Percentiles rank a stretch among this genome's conserved stretches.
Conservation (phyloP, 352 stramenopile species). For the Globisporangium irregulare region DNA sequence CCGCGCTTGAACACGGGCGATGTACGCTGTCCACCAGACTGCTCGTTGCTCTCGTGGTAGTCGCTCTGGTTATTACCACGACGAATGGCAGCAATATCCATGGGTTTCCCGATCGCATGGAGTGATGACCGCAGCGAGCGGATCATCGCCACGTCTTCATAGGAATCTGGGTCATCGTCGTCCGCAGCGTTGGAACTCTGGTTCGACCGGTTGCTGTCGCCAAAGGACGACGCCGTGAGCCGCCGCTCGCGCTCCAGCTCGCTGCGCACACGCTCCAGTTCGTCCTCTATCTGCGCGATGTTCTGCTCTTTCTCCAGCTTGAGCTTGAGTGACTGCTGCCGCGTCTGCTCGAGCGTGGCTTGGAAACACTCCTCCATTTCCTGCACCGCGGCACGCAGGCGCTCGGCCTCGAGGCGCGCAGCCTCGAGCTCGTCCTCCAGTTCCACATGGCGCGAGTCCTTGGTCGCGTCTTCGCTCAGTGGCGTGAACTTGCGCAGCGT, state of each 20-base stretch:
- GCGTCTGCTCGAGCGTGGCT: constrained; percentile 42
- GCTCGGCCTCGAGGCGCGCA: constrained; percentile 55
- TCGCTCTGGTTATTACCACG: not conserved
- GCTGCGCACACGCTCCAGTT: constrained; percentile 48
- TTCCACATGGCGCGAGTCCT: constrained; percentile 42
- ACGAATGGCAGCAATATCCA: not conserved
- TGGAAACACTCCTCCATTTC: constrained; percentile 60
- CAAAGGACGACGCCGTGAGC: constrained; percentile 27
- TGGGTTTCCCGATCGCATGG: constrained; percentile 10
- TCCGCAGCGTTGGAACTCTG: constrained; percentile 27
- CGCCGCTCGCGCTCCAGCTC: constrained; percentile 51
- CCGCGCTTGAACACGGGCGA: constrained; percentile 6
- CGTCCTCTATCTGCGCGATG: constrained; percentile 41
- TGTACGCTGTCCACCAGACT: constrained; percentile 8
- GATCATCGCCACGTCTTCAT: constrained; percentile 35
- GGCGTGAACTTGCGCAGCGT: constrained; percentile 71
- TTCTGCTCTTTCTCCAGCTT: constrained; percentile 56
- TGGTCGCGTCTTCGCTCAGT: constrained; percentile 40
- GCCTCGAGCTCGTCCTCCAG: constrained; percentile 56
- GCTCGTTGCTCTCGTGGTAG: not conserved
- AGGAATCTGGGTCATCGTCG: constrained; percentile 27
- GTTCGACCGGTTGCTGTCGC: constrained; percentile 31
- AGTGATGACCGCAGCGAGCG: constrained; percentile 37
- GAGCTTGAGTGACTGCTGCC: constrained; percentile 55
- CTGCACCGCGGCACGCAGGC: constrained; percentile 47